phyloP scores from a whole-genome alignment of 2,329 filamentous ascomycete species.

The Fusarium scirpi region DNA sequence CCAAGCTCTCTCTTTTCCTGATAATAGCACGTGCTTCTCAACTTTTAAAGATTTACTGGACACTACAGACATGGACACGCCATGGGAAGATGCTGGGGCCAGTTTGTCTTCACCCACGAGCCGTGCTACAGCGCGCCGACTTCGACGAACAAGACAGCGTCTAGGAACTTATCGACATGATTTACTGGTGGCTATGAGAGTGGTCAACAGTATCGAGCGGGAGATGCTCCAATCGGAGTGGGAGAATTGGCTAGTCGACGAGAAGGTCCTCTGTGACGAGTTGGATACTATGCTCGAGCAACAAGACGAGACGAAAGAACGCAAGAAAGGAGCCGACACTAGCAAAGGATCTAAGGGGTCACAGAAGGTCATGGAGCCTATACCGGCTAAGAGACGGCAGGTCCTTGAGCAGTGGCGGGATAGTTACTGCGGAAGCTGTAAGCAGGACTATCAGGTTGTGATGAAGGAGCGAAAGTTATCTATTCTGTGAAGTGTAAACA shows the following conservation, averaged over 20 bases:
- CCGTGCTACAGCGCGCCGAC: constrained; percentile 69
- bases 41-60: constrained; percentile 72
- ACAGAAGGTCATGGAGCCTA: constrained; percentile 51
- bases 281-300: constrained; percentile 60
- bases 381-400: constrained; percentile 50
- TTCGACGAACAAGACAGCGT: constrained; percentile 84
- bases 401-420: constrained; percentile 62
- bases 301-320: constrained; percentile 33
- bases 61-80: constrained; percentile 67
- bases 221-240: constrained; percentile 90
- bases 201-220: constrained; percentile 89
- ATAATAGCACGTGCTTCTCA: constrained; percentile 69
- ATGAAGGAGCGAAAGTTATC: constrained; percentile 50
- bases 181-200: constrained; percentile 86
- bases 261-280: constrained; percentile 80
- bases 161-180: constrained; percentile 90
- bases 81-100: constrained; percentile 65
- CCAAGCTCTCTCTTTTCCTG: constrained; percentile 51
- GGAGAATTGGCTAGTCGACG: constrained; percentile 90
- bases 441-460: constrained; percentile 55
- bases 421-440: constrained; percentile 69
- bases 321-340: constrained; percentile 26
- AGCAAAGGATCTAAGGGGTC: constrained; percentile 41
- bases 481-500: constrained; percentile 15
- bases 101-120: constrained; percentile 61